phyloP scores from a whole-genome alignment of 2,329 filamentous ascomycete genomes.

The Rasamsonia emersonii region DNA sequence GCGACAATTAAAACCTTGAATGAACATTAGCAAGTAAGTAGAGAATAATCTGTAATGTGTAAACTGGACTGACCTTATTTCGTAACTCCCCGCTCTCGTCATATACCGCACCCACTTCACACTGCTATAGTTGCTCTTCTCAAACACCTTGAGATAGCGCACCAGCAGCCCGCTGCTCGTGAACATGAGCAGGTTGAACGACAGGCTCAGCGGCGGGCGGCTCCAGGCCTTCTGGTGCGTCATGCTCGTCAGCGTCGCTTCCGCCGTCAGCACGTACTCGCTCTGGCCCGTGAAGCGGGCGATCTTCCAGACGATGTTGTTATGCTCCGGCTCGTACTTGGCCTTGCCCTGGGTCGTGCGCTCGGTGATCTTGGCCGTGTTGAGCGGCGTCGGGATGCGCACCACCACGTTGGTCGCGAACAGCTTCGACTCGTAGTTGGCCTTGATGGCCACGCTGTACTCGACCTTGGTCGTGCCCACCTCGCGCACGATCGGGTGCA shows the following conservation, averaged over 20 bases:
- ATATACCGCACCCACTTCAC: conserved; percentile 99
- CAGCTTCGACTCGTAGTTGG: conserved; percentile 91
- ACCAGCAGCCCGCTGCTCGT: conserved; percentile 89
- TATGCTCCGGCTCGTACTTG: conserved; percentile 96
- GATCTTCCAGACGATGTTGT: conserved; percentile 99
- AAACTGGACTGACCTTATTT: no score
- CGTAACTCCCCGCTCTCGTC: conserved; percentile 95
- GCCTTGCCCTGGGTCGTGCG: conserved; percentile 92
- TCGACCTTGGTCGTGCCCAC: conserved; percentile 95
- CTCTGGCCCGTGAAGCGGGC: conserved; percentile 96
- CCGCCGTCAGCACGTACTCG: conserved; percentile 89
- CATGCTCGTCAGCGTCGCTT: conserved; percentile 90
- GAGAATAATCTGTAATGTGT: no score
- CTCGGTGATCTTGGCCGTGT: conserved; percentile 89
- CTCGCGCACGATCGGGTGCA: conserved; percentile 97
- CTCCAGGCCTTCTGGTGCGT: conserved; percentile 98
- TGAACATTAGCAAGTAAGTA: no score
- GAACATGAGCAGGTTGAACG: conserved; percentile 95
- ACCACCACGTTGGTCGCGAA: conserved; percentile 96
- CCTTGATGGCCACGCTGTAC: conserved; percentile 94
- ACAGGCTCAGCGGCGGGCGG: conserved; percentile 80
- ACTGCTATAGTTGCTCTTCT: conserved; percentile 97
- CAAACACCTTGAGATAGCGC: conserved; percentile 94
- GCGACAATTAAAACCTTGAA: no score
- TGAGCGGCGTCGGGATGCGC: conserved; percentile 88